Evolutionary conservation across 2,329 filamentous ascomycete genomes (phyloP), one percentile per base, ranked within the genome.

Genomic region (Diaporthe destruens): DNA sequence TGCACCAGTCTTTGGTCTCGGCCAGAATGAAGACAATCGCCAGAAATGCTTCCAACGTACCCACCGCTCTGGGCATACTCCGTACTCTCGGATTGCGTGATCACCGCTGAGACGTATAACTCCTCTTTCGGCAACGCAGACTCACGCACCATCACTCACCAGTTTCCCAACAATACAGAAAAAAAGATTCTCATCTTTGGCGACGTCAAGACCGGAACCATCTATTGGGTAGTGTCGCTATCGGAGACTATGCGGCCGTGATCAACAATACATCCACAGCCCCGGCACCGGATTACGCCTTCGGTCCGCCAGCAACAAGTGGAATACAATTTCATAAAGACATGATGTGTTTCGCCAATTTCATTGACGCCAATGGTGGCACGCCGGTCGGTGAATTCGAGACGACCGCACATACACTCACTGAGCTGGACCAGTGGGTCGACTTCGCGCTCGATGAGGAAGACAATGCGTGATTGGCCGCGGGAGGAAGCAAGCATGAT

Each of bases 341-440:
- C 14, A 71, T 70, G 34, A 76, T 80, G 4, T 80, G 79, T 74
- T 80, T 75, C 67, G 75, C 77, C 39, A 80, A 80, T 36, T 73
- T 76, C 16, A 76, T 79, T 51, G 39, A 73, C 57, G 14, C n/a
- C 0, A n/a, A 23, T 42, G 39, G 72, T 8, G 77, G 77, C 7
- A 67, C 49, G 11, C 69, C 76, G 2, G 59, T 69, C 6, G 75
- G 72, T 14, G 75, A 72, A 2, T 54, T 73, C 14, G 71, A 76
- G 12, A 70, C 73, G 20, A 59, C 75, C 23, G 74, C 74, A 23
- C 55, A 61, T 12, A 74, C 18, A 0, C 36, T 65, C 51, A 51
- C 57, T 5, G 23, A 57, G n/a, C 47, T 73, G n/a, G 72, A 72
- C 54, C 55, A 71, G 49, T 75, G 71, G 71, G 75, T 77, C 55